These are phyloP conservation scores for Plenodomus biglobosus DNA, from an alignment of 2,329 filamentous ascomycete species.

Conservation along the genomic window DNA sequence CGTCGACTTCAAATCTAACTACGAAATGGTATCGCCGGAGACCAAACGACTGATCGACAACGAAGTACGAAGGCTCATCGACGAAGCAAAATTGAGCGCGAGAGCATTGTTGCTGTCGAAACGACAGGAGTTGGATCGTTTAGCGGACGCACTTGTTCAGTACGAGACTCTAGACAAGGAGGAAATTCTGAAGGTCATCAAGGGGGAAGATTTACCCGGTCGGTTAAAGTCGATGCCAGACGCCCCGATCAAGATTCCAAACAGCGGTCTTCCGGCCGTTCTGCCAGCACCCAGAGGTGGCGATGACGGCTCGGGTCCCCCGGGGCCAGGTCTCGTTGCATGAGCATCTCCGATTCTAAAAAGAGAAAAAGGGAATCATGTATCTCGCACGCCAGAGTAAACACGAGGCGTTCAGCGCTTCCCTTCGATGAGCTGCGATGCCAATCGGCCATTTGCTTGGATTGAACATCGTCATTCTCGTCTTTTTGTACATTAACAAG, in stretches of 20 bases:
- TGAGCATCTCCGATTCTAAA: neutral
- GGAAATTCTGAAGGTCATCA: constrained; percentile 88
- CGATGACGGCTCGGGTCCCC: constrained; percentile 13
- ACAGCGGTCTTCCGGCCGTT: constrained; percentile 13
- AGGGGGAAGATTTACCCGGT: constrained; percentile 75
- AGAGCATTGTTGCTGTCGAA: constrained; percentile 69
- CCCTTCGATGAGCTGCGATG: neutral
- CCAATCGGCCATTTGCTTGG: neutral
- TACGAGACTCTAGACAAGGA: constrained; percentile 90
- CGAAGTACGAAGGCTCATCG: constrained; percentile 82
- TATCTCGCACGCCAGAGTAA: constrained; percentile 1
- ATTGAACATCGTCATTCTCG: neutral
- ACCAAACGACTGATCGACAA: constrained; percentile 84
- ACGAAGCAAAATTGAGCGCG: constrained; percentile 78
- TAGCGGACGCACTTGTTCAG: constrained; percentile 87
- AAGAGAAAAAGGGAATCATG: neutral
- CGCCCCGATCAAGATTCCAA: constrained; percentile 65
- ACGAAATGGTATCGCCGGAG: constrained; percentile 77
- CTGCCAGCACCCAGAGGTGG: constrained; percentile 23
- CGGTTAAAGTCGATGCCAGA: constrained; percentile 62
- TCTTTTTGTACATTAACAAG: constrained; percentile 4
- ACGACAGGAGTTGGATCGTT: constrained; percentile 79
- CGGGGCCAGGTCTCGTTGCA: constrained; percentile 4
- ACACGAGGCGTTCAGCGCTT: neutral
- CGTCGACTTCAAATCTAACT: constrained; percentile 81